These are phyloP conservation scores for Phytophthora meadii DNA, from an alignment of 352 stramenopile genomes.

Conservation along the genomic window DNA sequence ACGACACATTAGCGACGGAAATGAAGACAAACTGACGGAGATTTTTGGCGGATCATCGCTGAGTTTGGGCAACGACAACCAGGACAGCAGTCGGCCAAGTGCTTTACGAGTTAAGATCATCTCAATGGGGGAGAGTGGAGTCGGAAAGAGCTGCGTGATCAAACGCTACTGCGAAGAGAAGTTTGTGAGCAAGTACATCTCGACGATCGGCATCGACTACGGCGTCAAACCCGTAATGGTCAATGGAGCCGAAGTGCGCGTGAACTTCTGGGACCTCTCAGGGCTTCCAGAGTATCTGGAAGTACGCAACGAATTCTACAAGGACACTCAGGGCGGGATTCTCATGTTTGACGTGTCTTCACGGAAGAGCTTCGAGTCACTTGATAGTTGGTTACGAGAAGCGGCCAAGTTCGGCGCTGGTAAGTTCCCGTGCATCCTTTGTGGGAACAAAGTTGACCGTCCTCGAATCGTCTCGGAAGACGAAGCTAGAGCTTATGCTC, in stretches of 20 bases:
- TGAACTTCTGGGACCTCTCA: slow-evolving; percentile 97
- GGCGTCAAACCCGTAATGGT: slow-evolving; percentile 92
- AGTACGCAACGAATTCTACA: slow-evolving; percentile 98
- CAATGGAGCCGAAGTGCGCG: slow-evolving; percentile 70
- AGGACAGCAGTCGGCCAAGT: slow-evolving; percentile 42
- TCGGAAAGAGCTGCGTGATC: slow-evolving; percentile 95
- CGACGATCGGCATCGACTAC: slow-evolving; percentile 96
- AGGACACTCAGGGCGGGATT: slow-evolving; percentile 87
- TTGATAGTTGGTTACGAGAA: slow-evolving; percentile 91
- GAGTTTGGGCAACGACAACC: slow-evolving; percentile 37
- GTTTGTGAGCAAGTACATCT: slow-evolving; percentile 96
- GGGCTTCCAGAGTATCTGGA: slow-evolving; percentile 94
- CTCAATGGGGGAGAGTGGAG: slow-evolving; percentile 89
- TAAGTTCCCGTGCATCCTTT: slow-evolving; percentile 89
- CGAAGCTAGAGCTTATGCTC: slow-evolving; percentile 79
- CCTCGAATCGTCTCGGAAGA: slow-evolving; percentile 78
- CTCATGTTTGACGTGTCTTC: slow-evolving; percentile 85
- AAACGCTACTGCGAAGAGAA: slow-evolving; percentile 96
- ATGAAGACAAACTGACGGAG: slow-evolving; percentile 63
- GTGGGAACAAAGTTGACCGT: slow-evolving; percentile 93
- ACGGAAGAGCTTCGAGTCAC: slow-evolving; percentile 80
- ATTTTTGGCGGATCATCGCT: slow-evolving; percentile 26
- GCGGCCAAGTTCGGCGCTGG: slow-evolving; percentile 88
- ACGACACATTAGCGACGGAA: slow-evolving; percentile 63
- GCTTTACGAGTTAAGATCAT: slow-evolving; percentile 94